Percentiles rank a stretch among this genome's conserved stretches.
Evolutionary conservation across 2,329 filamentous ascomycete species (phyloP).

Genomic region (Fusarium incarnatum): DNA sequence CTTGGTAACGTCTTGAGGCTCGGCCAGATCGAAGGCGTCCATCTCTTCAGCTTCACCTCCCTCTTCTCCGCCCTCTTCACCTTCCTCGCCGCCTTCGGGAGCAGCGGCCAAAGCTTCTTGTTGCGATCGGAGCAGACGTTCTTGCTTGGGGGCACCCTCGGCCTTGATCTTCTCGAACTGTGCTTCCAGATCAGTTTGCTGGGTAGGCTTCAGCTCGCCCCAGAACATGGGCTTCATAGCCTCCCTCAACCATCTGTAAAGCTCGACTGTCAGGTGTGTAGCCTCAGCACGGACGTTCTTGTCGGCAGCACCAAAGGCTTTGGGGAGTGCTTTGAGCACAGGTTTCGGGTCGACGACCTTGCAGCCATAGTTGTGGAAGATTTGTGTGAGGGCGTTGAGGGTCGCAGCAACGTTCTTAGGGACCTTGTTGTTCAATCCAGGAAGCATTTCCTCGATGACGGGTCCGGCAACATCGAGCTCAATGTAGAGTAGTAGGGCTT

Average conservation of each 20-base stretch:
- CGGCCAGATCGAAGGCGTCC: constrained; percentile 83
- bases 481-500: constrained; percentile 88
- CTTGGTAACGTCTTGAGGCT: constrained; percentile 86
- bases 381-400: constrained; percentile 79
- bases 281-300: constrained; percentile 97
- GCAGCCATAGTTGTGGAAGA: constrained; percentile 95
- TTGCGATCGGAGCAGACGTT: constrained; percentile 87
- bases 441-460: constrained; percentile 89
- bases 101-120: constrained; percentile 83
- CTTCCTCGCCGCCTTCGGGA: constrained; percentile 67
- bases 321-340: constrained; percentile 86
- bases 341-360: constrained; percentile 94
- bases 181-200: constrained; percentile 92
- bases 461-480: constrained; percentile 89
- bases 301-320: constrained; percentile 94
- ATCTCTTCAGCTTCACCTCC: constrained; percentile 69
- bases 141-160: constrained; percentile 88
- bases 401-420: constrained; percentile 84
- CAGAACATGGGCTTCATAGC: constrained; percentile 99
- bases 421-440: constrained; percentile 85
- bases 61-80: constrained; percentile 67
- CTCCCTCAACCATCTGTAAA: constrained; percentile 96
- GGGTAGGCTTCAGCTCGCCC: constrained; percentile 93
- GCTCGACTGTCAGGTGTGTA: constrained; percentile 89
- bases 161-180: constrained; percentile 94